A percentile compares a stretch with the other conserved stretches of the same genome.
Conservation (phyloP, 116 monocot genomes). For the Phalaenopsis hybrid region DNA sequence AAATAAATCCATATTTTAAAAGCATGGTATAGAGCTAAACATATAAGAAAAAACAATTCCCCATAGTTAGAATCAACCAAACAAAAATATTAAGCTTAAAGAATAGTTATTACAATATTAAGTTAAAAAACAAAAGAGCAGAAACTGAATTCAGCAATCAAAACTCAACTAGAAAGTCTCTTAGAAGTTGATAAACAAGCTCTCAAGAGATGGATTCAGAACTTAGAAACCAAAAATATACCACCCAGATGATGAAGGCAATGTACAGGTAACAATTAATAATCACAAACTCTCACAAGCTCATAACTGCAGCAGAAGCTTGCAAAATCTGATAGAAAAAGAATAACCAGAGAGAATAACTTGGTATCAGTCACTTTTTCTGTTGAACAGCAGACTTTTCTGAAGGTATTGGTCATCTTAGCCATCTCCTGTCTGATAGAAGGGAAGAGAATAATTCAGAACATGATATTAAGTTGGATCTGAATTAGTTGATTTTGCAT, state of each 20-base stretch:
- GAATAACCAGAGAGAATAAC: background rate
- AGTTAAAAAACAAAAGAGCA: too few species aligned
- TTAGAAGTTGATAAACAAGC: background rate
- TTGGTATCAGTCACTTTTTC: background rate
- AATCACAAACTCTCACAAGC: conserved; percentile 1
- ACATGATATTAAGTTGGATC: too few species aligned
- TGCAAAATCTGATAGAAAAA: background rate
- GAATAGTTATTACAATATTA: too few species aligned
- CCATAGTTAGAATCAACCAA: too few species aligned
- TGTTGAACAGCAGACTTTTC: background rate
- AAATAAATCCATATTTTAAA: too few species aligned
- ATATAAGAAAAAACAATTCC: too few species aligned
- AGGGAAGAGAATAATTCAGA: background rate
- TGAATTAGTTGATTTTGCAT: background rate
- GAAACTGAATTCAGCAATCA: too few species aligned
- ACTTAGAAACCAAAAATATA: background rate
- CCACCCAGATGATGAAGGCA: background rate
- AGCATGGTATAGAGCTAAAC: too few species aligned
- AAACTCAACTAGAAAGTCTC: background rate
- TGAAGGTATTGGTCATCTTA: conserved; percentile 4
- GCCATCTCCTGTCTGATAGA: conserved; percentile 1
- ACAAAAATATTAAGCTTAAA: too few species aligned
- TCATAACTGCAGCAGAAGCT: background rate
- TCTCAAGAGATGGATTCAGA: background rate
- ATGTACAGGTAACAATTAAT: conserved; percentile 3